Conservation (phyloP, 2,329 filamentous ascomycete species). For the Elsinoe ampelina region DNA sequence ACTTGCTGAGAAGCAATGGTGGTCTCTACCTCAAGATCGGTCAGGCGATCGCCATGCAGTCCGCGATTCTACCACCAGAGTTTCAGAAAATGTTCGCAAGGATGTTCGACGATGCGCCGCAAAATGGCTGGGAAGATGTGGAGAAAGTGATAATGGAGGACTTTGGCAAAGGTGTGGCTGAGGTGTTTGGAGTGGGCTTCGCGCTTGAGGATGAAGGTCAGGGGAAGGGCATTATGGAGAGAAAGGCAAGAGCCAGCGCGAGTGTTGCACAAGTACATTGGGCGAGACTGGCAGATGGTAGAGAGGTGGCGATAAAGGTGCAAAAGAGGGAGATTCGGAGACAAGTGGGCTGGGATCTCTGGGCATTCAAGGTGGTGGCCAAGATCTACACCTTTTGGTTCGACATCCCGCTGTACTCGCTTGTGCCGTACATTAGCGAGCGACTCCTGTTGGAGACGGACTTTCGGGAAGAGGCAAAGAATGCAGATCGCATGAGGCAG, state of each 20-base stretch:
- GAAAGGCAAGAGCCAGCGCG: slow-evolving; percentile 66
- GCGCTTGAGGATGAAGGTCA: slow-evolving; percentile 42
- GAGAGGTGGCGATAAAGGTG: slow-evolving; percentile 90
- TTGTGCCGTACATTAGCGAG: slow-evolving; percentile 89
- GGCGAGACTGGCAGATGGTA: slow-evolving; percentile 74
- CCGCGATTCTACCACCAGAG: slow-evolving; percentile 81
- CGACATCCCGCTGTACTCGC: slow-evolving; percentile 80
- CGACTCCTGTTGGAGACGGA: slow-evolving; percentile 89
- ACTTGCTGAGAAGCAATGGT: slow-evolving; percentile 75
- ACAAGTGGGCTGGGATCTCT: slow-evolving; percentile 90
- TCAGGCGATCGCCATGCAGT: slow-evolving; percentile 97
- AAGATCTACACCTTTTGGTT: slow-evolving; percentile 79
- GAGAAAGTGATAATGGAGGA: slow-evolving; percentile 79
- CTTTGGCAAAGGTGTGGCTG: slow-evolving; percentile 73
- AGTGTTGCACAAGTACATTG: slow-evolving; percentile 97
- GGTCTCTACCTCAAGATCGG: slow-evolving; percentile 96
- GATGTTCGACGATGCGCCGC: slow-evolving; percentile 97
- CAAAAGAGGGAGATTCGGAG: slow-evolving; percentile 90
- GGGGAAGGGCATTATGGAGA: slow-evolving; percentile 59
- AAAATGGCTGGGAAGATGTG: slow-evolving; percentile 79
- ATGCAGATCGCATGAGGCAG: slow-evolving; percentile 72
- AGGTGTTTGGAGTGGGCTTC: slow-evolving; percentile 88
- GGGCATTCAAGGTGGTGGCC: slow-evolving; percentile 86
- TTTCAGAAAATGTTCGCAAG: slow-evolving; percentile 92
- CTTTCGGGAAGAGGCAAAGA: slow-evolving; percentile 83